These are phyloP conservation scores for Trichoderma guizhouense DNA, from an alignment of 2,329 filamentous ascomycete species.

Conservation along the genomic window DNA sequence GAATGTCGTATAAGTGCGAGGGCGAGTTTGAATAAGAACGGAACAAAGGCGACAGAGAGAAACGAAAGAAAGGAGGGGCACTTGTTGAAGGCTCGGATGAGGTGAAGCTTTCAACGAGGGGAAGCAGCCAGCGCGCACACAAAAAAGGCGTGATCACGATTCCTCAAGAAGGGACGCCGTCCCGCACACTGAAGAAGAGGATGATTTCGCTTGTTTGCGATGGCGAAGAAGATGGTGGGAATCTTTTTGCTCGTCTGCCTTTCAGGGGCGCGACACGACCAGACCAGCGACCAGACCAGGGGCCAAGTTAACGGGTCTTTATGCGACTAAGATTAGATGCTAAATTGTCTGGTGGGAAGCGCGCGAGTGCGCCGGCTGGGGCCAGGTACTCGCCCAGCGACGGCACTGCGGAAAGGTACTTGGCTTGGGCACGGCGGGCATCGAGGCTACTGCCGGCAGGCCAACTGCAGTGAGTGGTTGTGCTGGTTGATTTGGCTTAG, in stretches of 20 bases:
- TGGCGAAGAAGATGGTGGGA: slow-evolving; percentile 11
- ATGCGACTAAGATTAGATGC: slow-evolving; percentile 19
- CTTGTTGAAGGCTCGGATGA: neutral
- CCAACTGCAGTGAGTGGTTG: neutral
- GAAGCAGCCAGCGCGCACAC: slow-evolving; percentile 11
- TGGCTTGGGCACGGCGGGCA: neutral
- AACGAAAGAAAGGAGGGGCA: slow-evolving; percentile 13
- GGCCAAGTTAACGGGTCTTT: slow-evolving; percentile 14
- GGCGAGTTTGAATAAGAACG: neutral
- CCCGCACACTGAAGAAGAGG: slow-evolving; percentile 6
- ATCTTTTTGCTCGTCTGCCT: slow-evolving; percentile 10
- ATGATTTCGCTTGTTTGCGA: slow-evolving; percentile 16
- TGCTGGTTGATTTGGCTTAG: neutral
- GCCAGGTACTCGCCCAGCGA: neutral
- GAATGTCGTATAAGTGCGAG: slow-evolving; percentile 11
- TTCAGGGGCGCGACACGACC: slow-evolving; percentile 14
- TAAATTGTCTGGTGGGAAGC: slow-evolving; percentile 9
- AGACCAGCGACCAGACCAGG: slow-evolving; percentile 12
- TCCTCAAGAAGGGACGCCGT: slow-evolving; percentile 4
- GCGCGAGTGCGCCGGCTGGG: slow-evolving; percentile 7
- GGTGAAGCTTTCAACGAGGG: slow-evolving; percentile 6
- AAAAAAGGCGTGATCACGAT: slow-evolving; percentile 7
- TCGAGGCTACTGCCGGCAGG: neutral
- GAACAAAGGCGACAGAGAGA: slow-evolving; percentile 15
- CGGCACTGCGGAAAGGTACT: neutral